Evolutionary conservation across 352 stramenopile species (phyloP).

Genomic region (Aphanomyces cochlioides): DNA sequence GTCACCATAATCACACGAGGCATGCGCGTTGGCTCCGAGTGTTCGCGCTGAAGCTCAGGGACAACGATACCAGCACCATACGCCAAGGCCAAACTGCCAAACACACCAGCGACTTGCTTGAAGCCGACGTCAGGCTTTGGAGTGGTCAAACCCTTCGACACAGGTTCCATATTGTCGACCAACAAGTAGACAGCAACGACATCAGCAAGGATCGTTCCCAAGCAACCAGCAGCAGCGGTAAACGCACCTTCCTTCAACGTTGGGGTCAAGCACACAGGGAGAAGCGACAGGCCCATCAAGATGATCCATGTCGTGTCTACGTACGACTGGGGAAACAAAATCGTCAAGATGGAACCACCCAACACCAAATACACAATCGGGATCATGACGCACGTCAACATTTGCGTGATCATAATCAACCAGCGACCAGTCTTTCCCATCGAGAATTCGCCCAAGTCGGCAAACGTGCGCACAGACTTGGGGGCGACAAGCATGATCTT

Average conservation of each 20-base stretch:
- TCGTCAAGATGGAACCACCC: constrained; percentile 19
- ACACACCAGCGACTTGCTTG: constrained; percentile 17
- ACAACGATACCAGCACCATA: constrained; percentile 66
- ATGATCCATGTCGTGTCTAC: constrained; percentile 31
- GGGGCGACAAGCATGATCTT: constrained; percentile 61
- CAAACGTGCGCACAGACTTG: constrained; percentile 48
- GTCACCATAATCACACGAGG: constrained; percentile 56
- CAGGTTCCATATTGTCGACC: constrained; percentile 27
- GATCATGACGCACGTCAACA: constrained; percentile 10
- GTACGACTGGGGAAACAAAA: constrained; percentile 31
- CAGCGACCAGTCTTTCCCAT: constrained; percentile 53
- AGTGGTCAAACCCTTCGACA: constrained; percentile 7
- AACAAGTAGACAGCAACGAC: constrained; percentile 29
- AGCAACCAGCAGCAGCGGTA: constrained; percentile 25
- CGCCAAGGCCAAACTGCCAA: constrained; percentile 57
- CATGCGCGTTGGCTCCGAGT: constrained; percentile 58
- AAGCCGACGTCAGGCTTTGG: constrained; percentile 27
- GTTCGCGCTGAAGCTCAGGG: constrained; percentile 54
- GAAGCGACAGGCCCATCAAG: constrained; percentile 31
- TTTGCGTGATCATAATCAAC: constrained; percentile 43
- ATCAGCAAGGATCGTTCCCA: constrained; percentile 37
- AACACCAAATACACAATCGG: constrained; percentile 33
- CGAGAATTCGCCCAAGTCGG: constrained; percentile 56
- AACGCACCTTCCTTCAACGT: constrained; percentile 30
- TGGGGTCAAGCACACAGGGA: constrained; percentile 31